Evolutionary conservation across 768 basidiomycete species (phyloP), one percentile per base, ranked within the genome.

Genomic region (Kwoniella europaea): DNA sequence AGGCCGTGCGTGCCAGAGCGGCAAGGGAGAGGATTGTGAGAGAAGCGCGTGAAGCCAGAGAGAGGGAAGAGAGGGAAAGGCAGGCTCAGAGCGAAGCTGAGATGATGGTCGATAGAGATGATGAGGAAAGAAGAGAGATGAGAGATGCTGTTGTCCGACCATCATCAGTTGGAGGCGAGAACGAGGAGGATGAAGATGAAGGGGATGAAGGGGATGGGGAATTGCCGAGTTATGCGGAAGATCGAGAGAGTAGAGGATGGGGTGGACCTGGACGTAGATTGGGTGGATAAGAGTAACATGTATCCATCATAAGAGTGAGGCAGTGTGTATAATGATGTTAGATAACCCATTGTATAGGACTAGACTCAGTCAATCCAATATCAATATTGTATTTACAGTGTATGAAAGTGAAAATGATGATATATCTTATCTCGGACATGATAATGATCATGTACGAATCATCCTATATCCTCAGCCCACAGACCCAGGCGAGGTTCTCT

Each of bases 201-300:
- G 71, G 66, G 46, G 75, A 69, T 12, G 75, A 66, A 10, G 72
- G 67, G 42, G 64, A 65, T 29, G 50, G 63, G 55, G 68, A 70
- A 24, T 44, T 70, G 46, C 68, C 68, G 20, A 63, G 50, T n/a
- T 70, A 70, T 50, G 53, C 55, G 44, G 68, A 70, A 41, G 68
- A 70, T 56, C 56, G 68, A 35, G 68, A 70, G 67, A 75, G 68
- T 71, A 75, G 52, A 70, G 60, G 18, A 62, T 71, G 53, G 75
- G 71, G 65, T 71, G 78, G 56, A 59, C 72, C 62, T 63, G 78
- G 69, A 70, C 73, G 68, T 68, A 75, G 66, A 71, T 68, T 56
- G 65, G 75, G 68, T 44, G 68, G 43, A n/a, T 67, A 58, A 50
- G 27, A 27, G 41, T 27, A 12, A 59, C 35, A 0, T 35, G 35